phyloP scores from a whole-genome alignment of 2,329 filamentous ascomycete genomes.

The Diaporthe australafricana region DNA sequence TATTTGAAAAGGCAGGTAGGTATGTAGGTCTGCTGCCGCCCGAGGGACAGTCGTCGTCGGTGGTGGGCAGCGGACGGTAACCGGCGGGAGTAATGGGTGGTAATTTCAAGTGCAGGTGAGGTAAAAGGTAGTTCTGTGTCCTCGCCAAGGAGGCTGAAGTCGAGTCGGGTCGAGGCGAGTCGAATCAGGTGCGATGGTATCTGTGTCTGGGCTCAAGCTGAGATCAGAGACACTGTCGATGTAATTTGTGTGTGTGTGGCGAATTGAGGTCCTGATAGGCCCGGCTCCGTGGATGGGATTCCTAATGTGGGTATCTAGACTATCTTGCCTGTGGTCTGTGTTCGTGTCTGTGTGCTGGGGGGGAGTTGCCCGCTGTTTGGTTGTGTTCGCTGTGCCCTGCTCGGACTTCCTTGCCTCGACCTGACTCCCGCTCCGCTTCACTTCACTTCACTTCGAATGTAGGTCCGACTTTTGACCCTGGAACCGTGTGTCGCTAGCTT shows the following conservation, averaged over 20 bases:
- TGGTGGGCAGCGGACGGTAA: conserved; percentile 11
- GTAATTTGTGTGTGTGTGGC: conserved; percentile 24
- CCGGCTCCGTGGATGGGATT: neutral
- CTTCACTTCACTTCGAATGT: neutral
- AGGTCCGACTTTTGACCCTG: neutral
- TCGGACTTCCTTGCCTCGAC: neutral
- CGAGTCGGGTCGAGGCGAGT: conserved; percentile 24
- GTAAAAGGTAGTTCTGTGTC: conserved; percentile 2
- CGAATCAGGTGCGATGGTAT: conserved; percentile 22
- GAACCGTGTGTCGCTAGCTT: neutral
- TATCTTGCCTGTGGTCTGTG: conserved; percentile 3
- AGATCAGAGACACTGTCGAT: conserved; percentile 30
- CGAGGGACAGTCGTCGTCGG: conserved; percentile 7
- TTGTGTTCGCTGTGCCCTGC: neutral
- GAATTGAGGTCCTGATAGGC: conserved; percentile 21
- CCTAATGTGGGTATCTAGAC: conserved; percentile 7
- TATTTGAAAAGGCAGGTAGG: neutral
- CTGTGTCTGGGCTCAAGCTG: conserved; percentile 29
- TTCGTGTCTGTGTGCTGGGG: neutral
- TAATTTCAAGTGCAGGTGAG: neutral
- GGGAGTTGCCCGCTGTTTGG: conserved; percentile 3
- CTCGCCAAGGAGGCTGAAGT: conserved; percentile 27
- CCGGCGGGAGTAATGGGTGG: neutral
- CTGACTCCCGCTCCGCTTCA: neutral
- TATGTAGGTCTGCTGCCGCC: neutral